Conservation (phyloP, 2,329 filamentous ascomycete species). For the Pseudocercospora vitis region DNA sequence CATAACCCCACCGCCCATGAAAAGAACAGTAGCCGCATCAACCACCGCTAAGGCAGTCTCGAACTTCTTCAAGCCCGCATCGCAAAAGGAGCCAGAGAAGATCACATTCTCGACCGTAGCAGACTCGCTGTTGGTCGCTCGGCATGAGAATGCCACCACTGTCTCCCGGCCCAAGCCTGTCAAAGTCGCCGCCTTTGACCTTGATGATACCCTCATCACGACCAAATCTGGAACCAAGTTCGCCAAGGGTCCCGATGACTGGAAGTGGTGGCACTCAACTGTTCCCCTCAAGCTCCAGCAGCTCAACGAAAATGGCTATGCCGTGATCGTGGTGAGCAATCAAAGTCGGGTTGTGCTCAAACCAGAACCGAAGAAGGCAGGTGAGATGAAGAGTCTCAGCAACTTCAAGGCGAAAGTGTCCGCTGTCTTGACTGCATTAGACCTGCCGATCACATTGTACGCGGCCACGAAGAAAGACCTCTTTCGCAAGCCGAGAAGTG, state of each 20-base stretch:
- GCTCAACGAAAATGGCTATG: constrained; percentile 72
- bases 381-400: constrained; percentile 64
- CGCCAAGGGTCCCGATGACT: constrained; percentile 69
- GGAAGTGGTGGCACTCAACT: constrained; percentile 85
- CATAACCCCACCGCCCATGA: constrained; percentile 59
- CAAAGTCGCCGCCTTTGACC: constrained; percentile 72
- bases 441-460: constrained; percentile 77
- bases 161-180: constrained; percentile 38
- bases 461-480: constrained; percentile 80
- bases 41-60: constrained; percentile 66
- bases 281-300: constrained; percentile 68
- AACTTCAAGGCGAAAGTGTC: constrained; percentile 82
- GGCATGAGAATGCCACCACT: constrained; percentile 50
- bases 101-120: constrained; percentile 68
- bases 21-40: constrained; percentile 55
- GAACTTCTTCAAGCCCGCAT: constrained; percentile 84
- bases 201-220: constrained; percentile 83
- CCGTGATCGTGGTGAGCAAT: constrained; percentile 80
- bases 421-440: constrained; percentile 67
- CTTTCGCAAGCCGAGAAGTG: constrained; percentile 81
- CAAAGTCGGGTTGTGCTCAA: constrained; percentile 78
- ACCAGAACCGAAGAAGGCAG: constrained; percentile 64
- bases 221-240: constrained; percentile 81
- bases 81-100: constrained; percentile 77
- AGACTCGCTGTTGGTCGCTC: constrained; percentile 73